Conservation (phyloP, 164 flowering plant genomes). For the Echeveria elegans region DNA sequence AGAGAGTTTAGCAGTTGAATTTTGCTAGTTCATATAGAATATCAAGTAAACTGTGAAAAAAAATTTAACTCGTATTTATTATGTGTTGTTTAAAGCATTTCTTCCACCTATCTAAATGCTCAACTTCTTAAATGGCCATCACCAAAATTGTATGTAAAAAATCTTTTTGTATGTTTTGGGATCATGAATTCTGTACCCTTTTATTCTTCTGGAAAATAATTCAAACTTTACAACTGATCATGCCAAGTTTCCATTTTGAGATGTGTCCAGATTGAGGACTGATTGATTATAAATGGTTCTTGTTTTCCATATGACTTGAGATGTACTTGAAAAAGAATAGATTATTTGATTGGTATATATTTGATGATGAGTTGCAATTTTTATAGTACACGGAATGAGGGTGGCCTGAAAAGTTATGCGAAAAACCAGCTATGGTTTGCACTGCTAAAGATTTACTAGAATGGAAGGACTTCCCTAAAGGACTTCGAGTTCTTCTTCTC, state of each 20-base stretch:
- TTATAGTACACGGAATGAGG: constrained; percentile 10
- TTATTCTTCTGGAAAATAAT: background rate
- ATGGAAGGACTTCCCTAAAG: constrained; percentile 87
- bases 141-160: too few relatives aligned
- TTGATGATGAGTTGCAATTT: background rate
- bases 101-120: too few relatives aligned
- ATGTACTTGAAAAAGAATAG: too few relatives aligned
- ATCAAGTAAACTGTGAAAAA: too few relatives aligned
- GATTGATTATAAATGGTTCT: background rate
- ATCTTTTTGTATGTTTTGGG: background rate
- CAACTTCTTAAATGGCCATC: too few relatives aligned
- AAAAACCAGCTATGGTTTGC: constrained; percentile 74
- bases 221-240: background rate
- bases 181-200: background rate
- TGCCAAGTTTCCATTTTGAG: background rate
- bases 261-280: background rate
- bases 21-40: too few relatives aligned
- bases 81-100: too few relatives aligned
- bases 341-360: background rate
- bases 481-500: constrained; percentile 72
- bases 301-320: too few relatives aligned
- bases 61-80: too few relatives aligned
- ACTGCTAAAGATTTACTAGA: constrained; percentile 60
- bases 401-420: constrained; percentile 47
- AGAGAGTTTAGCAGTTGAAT: background rate